These are phyloP conservation scores for Halteria grandinella DNA, from an alignment of 73 alveolate species.

Conservation along the genomic window DNA sequence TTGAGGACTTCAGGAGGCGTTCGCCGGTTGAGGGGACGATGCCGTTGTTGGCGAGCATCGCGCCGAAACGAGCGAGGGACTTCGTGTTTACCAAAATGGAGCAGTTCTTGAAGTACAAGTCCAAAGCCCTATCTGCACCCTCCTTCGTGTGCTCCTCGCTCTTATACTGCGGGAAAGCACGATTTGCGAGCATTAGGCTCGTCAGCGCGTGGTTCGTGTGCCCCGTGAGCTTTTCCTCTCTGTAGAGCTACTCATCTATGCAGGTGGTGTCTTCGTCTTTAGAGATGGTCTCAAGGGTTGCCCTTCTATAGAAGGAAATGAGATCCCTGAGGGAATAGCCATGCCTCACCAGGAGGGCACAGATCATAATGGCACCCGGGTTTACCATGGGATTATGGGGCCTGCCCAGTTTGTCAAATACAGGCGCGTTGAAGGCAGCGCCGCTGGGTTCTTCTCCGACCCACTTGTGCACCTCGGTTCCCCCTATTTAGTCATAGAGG, in stretches of 20 bases:
- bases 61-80: constrained; percentile 23
- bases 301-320: not conserved
- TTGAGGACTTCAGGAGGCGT: not conserved
- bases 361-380: constrained; percentile 56
- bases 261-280: not conserved
- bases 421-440: constrained; percentile 44
- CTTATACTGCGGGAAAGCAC: not conserved
- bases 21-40: constrained; percentile 62
- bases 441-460: constrained; percentile 66
- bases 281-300: too few species aligned
- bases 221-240: constrained; percentile 29
- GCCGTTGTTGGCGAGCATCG: constrained; percentile 59
- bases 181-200: constrained; percentile 20
- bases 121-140: not conserved
- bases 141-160: constrained; percentile 4
- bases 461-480: constrained; percentile 21
- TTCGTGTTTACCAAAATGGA: not conserved
- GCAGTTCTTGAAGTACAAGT: constrained; percentile 16
- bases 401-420: constrained; percentile 30
- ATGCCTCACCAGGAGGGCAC: constrained; percentile 38
- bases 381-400: constrained; percentile 71
- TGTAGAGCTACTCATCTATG: not conserved
- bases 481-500: constrained; percentile 38
- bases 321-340: too few species aligned
- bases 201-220: constrained; percentile 24